A percentile compares a stretch with the other conserved stretches of the same genome.
Evolutionary conservation across 805 yeast species (phyloP).

Genomic region (Kuraishia capsulata): DNA sequence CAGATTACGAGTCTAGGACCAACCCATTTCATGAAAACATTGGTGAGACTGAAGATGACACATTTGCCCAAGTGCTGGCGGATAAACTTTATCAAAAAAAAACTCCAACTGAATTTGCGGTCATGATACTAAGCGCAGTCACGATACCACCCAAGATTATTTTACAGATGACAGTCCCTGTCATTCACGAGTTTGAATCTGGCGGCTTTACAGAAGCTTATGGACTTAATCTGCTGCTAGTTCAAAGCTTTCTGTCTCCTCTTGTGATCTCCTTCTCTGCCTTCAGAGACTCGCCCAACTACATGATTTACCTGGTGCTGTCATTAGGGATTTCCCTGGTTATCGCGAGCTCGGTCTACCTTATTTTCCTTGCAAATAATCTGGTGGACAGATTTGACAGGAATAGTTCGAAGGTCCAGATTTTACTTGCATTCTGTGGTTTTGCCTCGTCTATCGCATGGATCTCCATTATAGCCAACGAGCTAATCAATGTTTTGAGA

Average conservation of each 20-base stretch:
- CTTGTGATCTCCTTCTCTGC: conserved; percentile 15
- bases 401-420: conserved; percentile 7
- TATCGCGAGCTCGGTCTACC: not conserved
- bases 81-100: not conserved
- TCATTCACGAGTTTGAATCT: conserved; percentile 15
- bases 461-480: conserved; percentile 63
- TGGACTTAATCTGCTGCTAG: conserved; percentile 9
- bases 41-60: conserved; percentile 1
- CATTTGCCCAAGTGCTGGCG: not conserved
- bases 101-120: not conserved
- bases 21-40: not conserved
- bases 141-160: conserved; percentile 17
- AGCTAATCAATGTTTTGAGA: conserved; percentile 56
- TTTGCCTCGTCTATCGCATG: conserved; percentile 59
- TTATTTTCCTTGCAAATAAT: not conserved
- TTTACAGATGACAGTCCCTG: conserved; percentile 24
- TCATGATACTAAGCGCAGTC: not conserved
- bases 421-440: conserved; percentile 39
- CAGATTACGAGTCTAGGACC: not conserved
- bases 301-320: conserved; percentile 2
- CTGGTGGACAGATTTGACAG: not conserved
- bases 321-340: not conserved
- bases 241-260: conserved; percentile 23
- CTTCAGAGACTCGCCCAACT: conserved; percentile 6
- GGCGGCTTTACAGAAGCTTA: conserved; percentile 3